Evolutionary conservation across 2,329 filamentous ascomycete genomes (phyloP).

Genomic region (Xylariaceae sp.): DNA sequence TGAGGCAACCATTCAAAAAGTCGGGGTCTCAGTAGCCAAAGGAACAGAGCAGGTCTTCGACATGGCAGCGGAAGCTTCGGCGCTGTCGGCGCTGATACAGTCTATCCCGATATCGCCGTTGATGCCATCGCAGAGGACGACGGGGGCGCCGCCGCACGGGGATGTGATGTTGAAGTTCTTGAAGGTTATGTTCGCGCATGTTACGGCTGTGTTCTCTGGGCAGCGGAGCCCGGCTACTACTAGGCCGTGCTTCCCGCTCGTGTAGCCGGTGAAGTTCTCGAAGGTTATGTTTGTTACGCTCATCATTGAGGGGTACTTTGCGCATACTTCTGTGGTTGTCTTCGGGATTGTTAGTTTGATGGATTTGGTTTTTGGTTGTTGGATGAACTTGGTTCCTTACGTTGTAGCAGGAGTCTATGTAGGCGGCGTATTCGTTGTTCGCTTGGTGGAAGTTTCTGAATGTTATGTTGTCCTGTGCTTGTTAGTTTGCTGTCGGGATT

Average conservation of each 20-base stretch:
- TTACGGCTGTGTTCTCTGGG: conserved; percentile 47
- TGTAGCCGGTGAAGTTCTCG: conserved; percentile 54
- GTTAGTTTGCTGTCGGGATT: neutral
- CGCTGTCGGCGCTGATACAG: conserved; percentile 36
- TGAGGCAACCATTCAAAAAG: neutral
- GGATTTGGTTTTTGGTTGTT: too few species aligned
- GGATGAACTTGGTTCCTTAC: conserved; percentile 39
- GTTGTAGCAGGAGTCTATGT: conserved; percentile 60
- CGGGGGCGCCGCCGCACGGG: conserved; percentile 41
- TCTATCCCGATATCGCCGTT: conserved; percentile 35
- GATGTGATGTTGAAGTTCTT: conserved; percentile 52
- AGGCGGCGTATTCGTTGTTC: conserved; percentile 54
- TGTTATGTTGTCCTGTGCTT: conserved; percentile 48
- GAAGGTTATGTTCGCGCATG: conserved; percentile 53
- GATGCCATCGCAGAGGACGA: conserved; percentile 49
- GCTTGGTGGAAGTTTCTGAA: conserved; percentile 56
- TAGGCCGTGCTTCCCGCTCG: conserved; percentile 51
- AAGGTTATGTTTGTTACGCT: conserved; percentile 57
- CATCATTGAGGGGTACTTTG: conserved; percentile 51
- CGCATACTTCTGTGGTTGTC: conserved; percentile 46
- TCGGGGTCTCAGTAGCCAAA: conserved; percentile 23
- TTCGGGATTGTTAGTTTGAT: conserved; percentile 20
- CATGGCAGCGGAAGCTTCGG: conserved; percentile 33
- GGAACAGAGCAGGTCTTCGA: conserved; percentile 33
- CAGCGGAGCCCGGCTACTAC: conserved; percentile 54